Evolutionary conservation across 352 stramenopile genomes (phyloP), one percentile per base, ranked within the genome.

Genomic region (Phytophthora lateralis): DNA sequence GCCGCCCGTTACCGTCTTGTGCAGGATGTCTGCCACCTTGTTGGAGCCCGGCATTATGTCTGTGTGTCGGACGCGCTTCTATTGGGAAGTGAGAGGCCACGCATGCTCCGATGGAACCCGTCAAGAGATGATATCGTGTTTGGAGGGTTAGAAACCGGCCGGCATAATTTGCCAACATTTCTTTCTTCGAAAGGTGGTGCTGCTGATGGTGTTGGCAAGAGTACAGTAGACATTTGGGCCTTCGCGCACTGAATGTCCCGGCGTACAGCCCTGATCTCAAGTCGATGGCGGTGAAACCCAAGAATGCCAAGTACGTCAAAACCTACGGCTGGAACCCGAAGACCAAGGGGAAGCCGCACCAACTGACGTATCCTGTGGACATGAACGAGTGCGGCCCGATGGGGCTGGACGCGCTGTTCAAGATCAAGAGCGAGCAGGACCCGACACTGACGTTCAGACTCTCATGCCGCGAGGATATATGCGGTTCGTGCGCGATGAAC

Each of bases 381-480:
- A 71, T 99, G 39, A 93, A 98, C 67, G 94, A 99, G 75, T 99
- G 97, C 62, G 97, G 97, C 14, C 97, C 97, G 20, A 99, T 99
- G 97, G 93, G 99, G 41, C 79, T 99, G 45, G 98, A 99, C 71
- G 98, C 96, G n/a, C 78, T 99, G 20, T 85, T 99, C 58, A 99
- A 99, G 83, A 99, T 99, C 68, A 99, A 99, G 85, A 98, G 98
- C 69, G 97, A 99, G 63, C 91, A 98, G 82, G 97, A 99, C 84
- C 94, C 97, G 5, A 99, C 97, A 32, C 80, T 99, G 18, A 99
- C 97, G 42, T 99, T 99, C 80, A 93, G 98, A 34, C 89, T 83
- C 41, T 99, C 95, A 27, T 99, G 98, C 76, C 96, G 98, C 59
- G 98, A 99, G 75, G 98, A 97, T 26, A 99, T 99, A 71, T 99